Evolutionary conservation across 768 basidiomycete species (phyloP), one percentile per base, ranked within the genome.

Genomic region (Suillus subluteus): DNA sequence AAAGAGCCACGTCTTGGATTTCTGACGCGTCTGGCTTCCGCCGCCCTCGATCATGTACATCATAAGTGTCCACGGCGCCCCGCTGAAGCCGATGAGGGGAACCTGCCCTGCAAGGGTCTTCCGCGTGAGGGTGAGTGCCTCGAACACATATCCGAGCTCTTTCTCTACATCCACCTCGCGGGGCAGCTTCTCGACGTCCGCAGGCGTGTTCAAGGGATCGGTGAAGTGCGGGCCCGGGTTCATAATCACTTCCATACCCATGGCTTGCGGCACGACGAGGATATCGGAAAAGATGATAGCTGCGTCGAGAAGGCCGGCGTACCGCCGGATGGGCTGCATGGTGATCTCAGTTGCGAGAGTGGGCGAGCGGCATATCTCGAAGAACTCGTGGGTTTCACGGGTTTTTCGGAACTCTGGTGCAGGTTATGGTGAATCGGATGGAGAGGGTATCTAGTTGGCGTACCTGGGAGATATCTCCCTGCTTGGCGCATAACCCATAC

Each of bases 401-500:
- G 98, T 82, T 75, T 90, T 87, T 66, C 92, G 88, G 79, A 98
- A 99, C 81, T 98, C 97, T 97, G 76, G 1, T 40, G 26, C 41
- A 32, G 9, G 52, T 59, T 70, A 65, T 64, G 62, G 1, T 54
- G 16, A 30, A 15, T 38, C 12, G 12, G 43, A 16, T 1, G 32
- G 35, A n/a, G n/a, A 70, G 38, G 26, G 58, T 40, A 63, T 59
- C 63, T 56, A 40, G n/a, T 58, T 66, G 75, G 18, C 79, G 74
- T 72, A 92, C 93, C 96, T 79, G 96, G 96, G 56, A 98, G 87
- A 80, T 97, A 96, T 62, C 96, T 88, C 59, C 96, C 96, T 30
- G 96, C 96, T 76, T 98, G 96, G 43, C 96, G 88, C 96, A 98
- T 98, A 61, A 97, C 92, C 96, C 96, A 98, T 65, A 96, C 95